Evolutionary conservation across 345 rosid genomes (phyloP), one percentile per base, ranked within the genome.

Genomic region (Reutealis trisperma): DNA sequence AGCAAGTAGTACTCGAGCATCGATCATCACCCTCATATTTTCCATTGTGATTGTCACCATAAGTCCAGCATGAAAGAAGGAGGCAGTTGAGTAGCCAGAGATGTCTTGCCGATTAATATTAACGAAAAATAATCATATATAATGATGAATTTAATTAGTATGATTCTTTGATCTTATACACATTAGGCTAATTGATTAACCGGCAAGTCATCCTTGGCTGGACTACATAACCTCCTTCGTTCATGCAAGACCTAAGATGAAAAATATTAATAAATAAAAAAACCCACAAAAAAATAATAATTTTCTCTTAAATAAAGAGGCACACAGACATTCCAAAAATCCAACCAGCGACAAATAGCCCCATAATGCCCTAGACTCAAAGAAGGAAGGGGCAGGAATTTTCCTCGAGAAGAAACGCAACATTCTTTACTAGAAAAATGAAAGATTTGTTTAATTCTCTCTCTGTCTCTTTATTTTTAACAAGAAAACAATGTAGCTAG

Each of bases 181-280:
- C 41, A 37, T 37, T 37, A 37, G 41, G 41, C 41, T 5, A 37
- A 37, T 37, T 37, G 5, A 47, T 5, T 44, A 41, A 67, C 84
- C 94, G 94, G 94, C 92, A 90, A 90, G 92, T 90, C 94, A 90
- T 90, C 92, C 94, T 90, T 90, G 92, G 92, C 94, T 90, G 84
- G 83, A 81, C 77, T 74, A 79, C 85, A 67, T 67, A 21, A 34
- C 79, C 90, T 85, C 86, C 64, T 81, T 78, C 73, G 72, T 88
- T 64, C 94, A 90, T 86, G 91, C 88, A 85, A 88, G 89, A 84
- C 83, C 79, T 75, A 51, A 70, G 91, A 90, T 88, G 90, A 86
- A 52, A 71, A 63, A 54, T 5, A 68, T 2, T 25, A 66, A 41
- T n/a, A 1, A 12, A 19, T 21, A 71, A 12, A 45, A 37, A 25